Base-by-base conservation (phyloP, 805 yeast genomes). In the Cyberlindnera subsufficiens region DNA sequence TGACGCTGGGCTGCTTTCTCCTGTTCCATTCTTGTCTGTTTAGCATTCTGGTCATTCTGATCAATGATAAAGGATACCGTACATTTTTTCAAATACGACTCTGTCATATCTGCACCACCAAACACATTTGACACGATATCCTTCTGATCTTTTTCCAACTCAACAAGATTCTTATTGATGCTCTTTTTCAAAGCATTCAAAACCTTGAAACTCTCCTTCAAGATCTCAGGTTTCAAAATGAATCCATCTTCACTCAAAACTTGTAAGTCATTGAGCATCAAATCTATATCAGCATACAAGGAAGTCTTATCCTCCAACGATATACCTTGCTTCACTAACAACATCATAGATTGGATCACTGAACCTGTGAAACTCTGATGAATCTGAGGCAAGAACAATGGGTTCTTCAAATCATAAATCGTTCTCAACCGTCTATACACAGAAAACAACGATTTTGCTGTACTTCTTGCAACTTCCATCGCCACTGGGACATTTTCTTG, bases 341-440 rank as follows among this genome's bases (percentile, higher is more conserved):
- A 35, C 47, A 63, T 46, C 56, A 62, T 57, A 3, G 64, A 55
- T 42, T 61, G 67, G 11, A 61, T 53, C 22, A 62, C 56, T 3
- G 64, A 52, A 3, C 65, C 64, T 8, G 65, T 55, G 46, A 61
- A 63, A 0, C 59, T 31, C 39, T 63, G 67, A 39, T 63, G 62
- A 14, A 62, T 60, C 43, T 59, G 64, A 15, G 64, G 47, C 15
- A 61, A 42, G 32, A 61, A 61, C 32, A 52, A 38, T 2, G 63
- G 59, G 22, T 58, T 55, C 41, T 45, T 52, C 39, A 50, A 37
- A 37, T 51, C 54, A 38, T 53, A 53, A 7, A 47, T 42, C 17
- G 48, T 45, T 37, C 61, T 48, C 19, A 63, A 39, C 30, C 50
- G 49, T 37, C 53, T 46, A 44, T 61, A 63, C 4, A 62, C 64